These are phyloP conservation scores for Clitopilus hobsonii DNA, from an alignment of 768 basidiomycete species.

Conservation along the genomic window DNA sequence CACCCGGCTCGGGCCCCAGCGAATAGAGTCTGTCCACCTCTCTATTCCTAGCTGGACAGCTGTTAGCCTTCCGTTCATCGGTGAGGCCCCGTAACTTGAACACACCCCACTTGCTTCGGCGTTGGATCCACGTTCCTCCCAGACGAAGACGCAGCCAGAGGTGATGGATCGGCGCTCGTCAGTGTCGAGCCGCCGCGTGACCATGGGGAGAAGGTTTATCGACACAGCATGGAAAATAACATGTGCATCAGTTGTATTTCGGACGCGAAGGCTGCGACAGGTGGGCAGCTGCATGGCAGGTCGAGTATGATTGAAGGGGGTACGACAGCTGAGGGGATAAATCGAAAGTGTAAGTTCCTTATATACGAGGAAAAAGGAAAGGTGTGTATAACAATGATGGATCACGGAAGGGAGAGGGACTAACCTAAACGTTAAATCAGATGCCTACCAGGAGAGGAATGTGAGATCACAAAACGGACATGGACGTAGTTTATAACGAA, in stretches of 20 bases:
- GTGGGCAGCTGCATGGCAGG: slow-evolving; percentile 62
- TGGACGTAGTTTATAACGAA: slow-evolving; percentile 4
- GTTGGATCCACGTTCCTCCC: slow-evolving; percentile 75
- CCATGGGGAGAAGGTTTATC: slow-evolving; percentile 54
- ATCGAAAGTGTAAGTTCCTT: slow-evolving; percentile 3
- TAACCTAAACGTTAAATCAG: slow-evolving; percentile 19
- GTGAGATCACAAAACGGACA: neutral
- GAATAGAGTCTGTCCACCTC: slow-evolving; percentile 76
- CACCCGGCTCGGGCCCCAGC: slow-evolving; percentile 78
- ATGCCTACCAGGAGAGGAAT: slow-evolving; percentile 8
- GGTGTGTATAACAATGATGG: slow-evolving; percentile 18
- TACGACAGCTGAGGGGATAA: neutral
- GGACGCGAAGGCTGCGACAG: slow-evolving; percentile 57
- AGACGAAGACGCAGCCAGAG: slow-evolving; percentile 77
- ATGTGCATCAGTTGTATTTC: slow-evolving; percentile 63
- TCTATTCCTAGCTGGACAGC: slow-evolving; percentile 62
- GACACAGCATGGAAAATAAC: slow-evolving; percentile 72
- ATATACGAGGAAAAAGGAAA: slow-evolving; percentile 13
- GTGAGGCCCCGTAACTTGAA: slow-evolving; percentile 7
- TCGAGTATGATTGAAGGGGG: slow-evolving; percentile 6
- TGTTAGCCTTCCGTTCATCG: slow-evolving; percentile 8
- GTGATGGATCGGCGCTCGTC: slow-evolving; percentile 67
- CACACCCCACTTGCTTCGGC: slow-evolving; percentile 63
- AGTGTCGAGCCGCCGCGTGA: slow-evolving; percentile 67
- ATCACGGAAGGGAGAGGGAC: slow-evolving; percentile 12